Evolutionary conservation across 2,329 filamentous ascomycete genomes (phyloP).

Genomic region (Stemphylium lycopersici): DNA sequence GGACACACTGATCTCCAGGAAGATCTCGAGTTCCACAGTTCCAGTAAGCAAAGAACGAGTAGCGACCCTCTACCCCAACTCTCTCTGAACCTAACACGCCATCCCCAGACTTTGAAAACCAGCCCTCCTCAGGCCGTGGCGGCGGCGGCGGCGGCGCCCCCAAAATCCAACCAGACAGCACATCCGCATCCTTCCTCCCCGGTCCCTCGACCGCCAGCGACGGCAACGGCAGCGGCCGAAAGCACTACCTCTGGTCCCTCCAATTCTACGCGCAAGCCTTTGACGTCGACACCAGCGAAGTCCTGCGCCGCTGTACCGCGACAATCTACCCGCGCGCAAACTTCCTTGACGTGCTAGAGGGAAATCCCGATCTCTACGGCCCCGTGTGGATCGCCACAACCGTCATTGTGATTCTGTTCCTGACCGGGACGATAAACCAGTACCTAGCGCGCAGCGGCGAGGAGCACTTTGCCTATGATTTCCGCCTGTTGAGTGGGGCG

Average conservation of each 20-base stretch:
- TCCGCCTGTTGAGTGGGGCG: slow-evolving; percentile 83
- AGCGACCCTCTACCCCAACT: too few species aligned
- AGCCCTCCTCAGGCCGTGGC: slow-evolving; percentile 45
- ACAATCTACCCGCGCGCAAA: slow-evolving; percentile 90
- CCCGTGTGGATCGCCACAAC: slow-evolving; percentile 99
- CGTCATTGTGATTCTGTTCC: slow-evolving; percentile 91
- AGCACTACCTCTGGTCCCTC: slow-evolving; percentile 90
- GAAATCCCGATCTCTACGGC: slow-evolving; percentile 95
- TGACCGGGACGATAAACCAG: slow-evolving; percentile 93
- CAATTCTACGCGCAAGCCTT: slow-evolving; percentile 98
- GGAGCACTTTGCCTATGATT: slow-evolving; percentile 86
- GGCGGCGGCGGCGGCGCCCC: slow-evolving; percentile 51
- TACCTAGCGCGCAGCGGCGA: slow-evolving; percentile 74
- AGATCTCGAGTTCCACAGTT: slow-evolving; percentile 98
- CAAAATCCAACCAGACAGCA: slow-evolving; percentile 54
- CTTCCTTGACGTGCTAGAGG: slow-evolving; percentile 96
- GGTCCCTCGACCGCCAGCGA: slow-evolving; percentile 26
- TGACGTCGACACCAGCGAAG: slow-evolving; percentile 92
- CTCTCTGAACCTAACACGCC: too few species aligned
- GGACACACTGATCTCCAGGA: slow-evolving; percentile 98
- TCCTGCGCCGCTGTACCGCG: slow-evolving; percentile 83
- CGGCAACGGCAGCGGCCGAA: slow-evolving; percentile 50
- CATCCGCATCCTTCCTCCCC: slow-evolving; percentile 47
- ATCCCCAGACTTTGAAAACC: slow-evolving; percentile 69
- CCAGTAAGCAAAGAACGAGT: slow-evolving; percentile 58